These are phyloP conservation scores for Macrolepiota dolichaula DNA, from an alignment of 768 basidiomycete genomes.

Conservation along the genomic window DNA sequence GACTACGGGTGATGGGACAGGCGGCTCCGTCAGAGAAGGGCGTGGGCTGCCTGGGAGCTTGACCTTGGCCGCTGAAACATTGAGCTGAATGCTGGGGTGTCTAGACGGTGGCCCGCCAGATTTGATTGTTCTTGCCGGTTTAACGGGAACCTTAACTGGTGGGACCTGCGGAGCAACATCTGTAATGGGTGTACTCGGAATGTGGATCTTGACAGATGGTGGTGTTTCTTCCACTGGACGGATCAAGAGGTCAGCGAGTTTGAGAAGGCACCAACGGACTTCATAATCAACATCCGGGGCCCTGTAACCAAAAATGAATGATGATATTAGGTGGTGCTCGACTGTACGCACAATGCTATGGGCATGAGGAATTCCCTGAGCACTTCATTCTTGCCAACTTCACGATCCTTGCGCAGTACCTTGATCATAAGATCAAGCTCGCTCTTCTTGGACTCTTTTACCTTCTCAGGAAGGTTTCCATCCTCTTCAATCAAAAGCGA, in stretches of 20 bases:
- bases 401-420: slow-evolving; percentile 81
- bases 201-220: slow-evolving; percentile 84
- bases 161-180: slow-evolving; percentile 59
- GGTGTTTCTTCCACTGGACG: slow-evolving; percentile 78
- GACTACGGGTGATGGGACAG: slow-evolving; percentile 26
- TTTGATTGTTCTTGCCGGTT: slow-evolving; percentile 37
- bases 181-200: slow-evolving; percentile 65
- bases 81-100: slow-evolving; percentile 35
- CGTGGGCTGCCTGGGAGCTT: slow-evolving; percentile 45
- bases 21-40: slow-evolving; percentile 22
- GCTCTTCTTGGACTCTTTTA: slow-evolving; percentile 75
- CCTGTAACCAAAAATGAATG: slow-evolving; percentile 32
- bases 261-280: slow-evolving; percentile 88
- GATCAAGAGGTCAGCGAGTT: slow-evolving; percentile 86
- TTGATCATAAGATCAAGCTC: slow-evolving; percentile 85
- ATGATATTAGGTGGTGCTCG: slow-evolving; percentile 20
- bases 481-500: slow-evolving; percentile 85
- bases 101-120: slow-evolving; percentile 33
- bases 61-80: slow-evolving; percentile 47
- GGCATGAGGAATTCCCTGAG: slow-evolving; percentile 81
- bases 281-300: slow-evolving; percentile 79
- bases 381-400: slow-evolving; percentile 76
- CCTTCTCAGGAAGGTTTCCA: slow-evolving; percentile 65
- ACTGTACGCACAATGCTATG: slow-evolving; percentile 61
- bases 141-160: slow-evolving; percentile 47